Conservation (phyloP, 805 yeast species). For the Sugiyamaella qingdaonensis region DNA sequence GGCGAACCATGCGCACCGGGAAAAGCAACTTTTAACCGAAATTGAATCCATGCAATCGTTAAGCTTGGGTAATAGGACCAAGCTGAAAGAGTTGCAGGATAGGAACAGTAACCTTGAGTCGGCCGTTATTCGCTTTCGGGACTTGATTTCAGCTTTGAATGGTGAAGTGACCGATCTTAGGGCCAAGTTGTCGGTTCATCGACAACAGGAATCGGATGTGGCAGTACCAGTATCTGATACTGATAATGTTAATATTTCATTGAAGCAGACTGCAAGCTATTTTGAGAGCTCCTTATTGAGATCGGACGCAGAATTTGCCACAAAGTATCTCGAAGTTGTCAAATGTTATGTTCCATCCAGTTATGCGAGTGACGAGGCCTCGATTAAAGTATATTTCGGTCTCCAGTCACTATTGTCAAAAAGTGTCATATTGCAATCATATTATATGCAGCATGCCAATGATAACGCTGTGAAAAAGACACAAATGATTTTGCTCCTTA, state of each 20-base stretch:
- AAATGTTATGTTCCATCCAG: constrained; percentile 22
- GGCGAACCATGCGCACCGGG: constrained; percentile 40
- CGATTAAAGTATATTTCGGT: constrained; percentile 9
- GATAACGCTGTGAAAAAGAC: not conserved
- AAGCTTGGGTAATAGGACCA: constrained; percentile 17
- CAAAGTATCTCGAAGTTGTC: constrained; percentile 26
- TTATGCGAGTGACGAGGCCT: constrained; percentile 14
- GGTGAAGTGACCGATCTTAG: constrained; percentile 23
- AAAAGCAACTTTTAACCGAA: constrained; percentile 40
- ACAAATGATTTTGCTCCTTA: not conserved
- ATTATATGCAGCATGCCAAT: not conserved
- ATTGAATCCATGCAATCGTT: constrained; percentile 28
- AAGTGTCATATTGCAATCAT: not conserved
- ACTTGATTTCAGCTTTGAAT: constrained; percentile 28
- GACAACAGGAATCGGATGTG: constrained; percentile 10
- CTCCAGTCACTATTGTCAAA: not conserved
- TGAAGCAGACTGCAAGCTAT: not conserved
- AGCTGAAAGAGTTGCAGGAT: constrained; percentile 24
- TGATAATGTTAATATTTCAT: not conserved
- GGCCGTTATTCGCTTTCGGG: constrained; percentile 25
- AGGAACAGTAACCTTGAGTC: constrained; percentile 37
- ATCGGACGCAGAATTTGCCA: constrained; percentile 25
- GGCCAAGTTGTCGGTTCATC: not conserved
- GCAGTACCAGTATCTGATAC: not conserved
- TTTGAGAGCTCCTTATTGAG: constrained; percentile 15